Conservation (phyloP, 2,329 filamentous ascomycete species). For the Diplocarpon rosae region DNA sequence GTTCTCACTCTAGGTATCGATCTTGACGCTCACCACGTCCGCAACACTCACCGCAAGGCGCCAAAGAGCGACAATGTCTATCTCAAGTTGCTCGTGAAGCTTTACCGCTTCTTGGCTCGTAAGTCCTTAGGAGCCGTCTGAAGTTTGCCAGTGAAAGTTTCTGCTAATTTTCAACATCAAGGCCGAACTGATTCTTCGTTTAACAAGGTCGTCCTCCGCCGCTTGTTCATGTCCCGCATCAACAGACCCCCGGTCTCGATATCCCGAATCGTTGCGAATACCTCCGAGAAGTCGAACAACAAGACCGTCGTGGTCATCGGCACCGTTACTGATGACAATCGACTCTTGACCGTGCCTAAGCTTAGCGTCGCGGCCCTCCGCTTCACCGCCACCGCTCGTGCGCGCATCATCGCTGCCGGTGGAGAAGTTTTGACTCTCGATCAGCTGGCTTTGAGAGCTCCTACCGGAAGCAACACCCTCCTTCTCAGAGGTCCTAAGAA, state of each 20-base stretch:
- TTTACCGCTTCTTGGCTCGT: slow-evolving; percentile 95
- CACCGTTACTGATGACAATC: slow-evolving; percentile 96
- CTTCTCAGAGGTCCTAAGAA: slow-evolving; percentile 98
- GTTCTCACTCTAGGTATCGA: slow-evolving; percentile 52
- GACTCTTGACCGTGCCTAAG: slow-evolving; percentile 82
- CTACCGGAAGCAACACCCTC: slow-evolving; percentile 93
- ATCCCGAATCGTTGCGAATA: slow-evolving; percentile 72
- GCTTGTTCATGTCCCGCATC: slow-evolving; percentile 97
- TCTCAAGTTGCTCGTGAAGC: slow-evolving; percentile 94
- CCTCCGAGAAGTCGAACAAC: slow-evolving; percentile 51
- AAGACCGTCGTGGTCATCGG: slow-evolving; percentile 92
- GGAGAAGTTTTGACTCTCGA: slow-evolving; percentile 94
- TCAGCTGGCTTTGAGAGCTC: slow-evolving; percentile 89
- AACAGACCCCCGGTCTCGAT: slow-evolving; percentile 94
- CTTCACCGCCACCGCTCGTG: slow-evolving; percentile 93
- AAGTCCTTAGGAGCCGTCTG: slow-evolving; percentile 35
- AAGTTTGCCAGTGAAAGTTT: not conserved
- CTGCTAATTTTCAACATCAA: slow-evolving; percentile 29
- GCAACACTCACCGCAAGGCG: slow-evolving; percentile 74
- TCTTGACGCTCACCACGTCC: slow-evolving; percentile 59
- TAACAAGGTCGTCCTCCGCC: slow-evolving; percentile 97
- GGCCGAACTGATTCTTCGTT: slow-evolving; percentile 94
- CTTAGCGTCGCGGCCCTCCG: slow-evolving; percentile 85
- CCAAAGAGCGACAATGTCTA: slow-evolving; percentile 99
- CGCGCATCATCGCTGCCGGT: slow-evolving; percentile 84